Conservation (phyloP, 495 filamentous ascomycete genomes). For the Podospora didyma region DNA sequence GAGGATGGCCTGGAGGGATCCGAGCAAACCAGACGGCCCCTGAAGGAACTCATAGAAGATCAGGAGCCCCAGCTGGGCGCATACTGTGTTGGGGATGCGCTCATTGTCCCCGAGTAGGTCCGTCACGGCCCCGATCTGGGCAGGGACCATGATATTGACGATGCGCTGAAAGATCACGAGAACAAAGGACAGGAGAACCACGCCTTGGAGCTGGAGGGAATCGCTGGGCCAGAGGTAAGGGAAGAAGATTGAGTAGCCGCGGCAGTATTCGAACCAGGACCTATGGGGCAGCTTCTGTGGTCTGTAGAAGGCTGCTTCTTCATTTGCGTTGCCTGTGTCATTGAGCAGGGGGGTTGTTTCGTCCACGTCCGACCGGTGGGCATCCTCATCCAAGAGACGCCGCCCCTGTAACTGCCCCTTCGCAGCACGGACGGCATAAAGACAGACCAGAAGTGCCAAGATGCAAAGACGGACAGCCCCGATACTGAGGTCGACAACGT, state of each 20-base stretch:
- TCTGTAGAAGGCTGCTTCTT: conserved; percentile 49
- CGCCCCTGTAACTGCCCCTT: conserved; percentile 28
- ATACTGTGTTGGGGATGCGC: conserved; percentile 19
- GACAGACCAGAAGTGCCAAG: conserved; percentile 36
- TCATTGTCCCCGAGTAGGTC: conserved; percentile 48
- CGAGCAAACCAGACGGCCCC: conserved; percentile 80
- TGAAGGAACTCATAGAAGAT: conserved; percentile 82
- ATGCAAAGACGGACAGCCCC: conserved; percentile 40
- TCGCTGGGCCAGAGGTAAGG: conserved; percentile 94
- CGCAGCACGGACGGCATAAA: conserved; percentile 27
- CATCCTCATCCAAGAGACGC: conserved; percentile 36
- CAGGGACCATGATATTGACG: conserved; percentile 77
- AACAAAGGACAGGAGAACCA: conserved; percentile 72
- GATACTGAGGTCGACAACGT: conserved; percentile 45
- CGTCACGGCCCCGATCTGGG: conserved; percentile 71
- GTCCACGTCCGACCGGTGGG: conserved; percentile 39
- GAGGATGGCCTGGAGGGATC: conserved; percentile 72
- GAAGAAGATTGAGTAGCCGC: conserved; percentile 84
- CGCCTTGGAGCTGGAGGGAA: conserved; percentile 62
- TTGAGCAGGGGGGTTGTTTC: conserved; percentile 48
- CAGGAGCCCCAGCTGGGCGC: conserved; percentile 63
- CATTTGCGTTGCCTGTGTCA: conserved; percentile 33
- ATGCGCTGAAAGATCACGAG: conserved; percentile 72
- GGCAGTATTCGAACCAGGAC: conserved; percentile 68
- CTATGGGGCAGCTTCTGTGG: conserved; percentile 43